These are phyloP conservation scores for Xylaria longipes DNA, from an alignment of 495 filamentous ascomycete species.

Conservation along the genomic window DNA sequence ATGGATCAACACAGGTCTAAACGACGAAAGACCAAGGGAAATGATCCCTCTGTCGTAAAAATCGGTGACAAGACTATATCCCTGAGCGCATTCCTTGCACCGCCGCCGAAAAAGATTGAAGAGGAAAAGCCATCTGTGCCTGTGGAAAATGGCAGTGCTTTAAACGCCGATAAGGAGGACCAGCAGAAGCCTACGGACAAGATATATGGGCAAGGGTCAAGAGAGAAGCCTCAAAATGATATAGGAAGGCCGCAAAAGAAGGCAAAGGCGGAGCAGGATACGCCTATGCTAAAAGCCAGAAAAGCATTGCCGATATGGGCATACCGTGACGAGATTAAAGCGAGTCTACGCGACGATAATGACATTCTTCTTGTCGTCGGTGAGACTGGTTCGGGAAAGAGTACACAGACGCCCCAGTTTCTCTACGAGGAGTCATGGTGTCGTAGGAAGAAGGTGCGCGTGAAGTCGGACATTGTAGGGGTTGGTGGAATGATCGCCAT, in stretches of 20 bases:
- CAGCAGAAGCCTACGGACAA: conserved; percentile 21
- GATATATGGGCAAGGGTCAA: neutral
- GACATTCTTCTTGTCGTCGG: conserved; percentile 87
- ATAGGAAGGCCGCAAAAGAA: neutral
- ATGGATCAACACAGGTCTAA: conserved; percentile 37
- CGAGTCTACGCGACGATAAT: conserved; percentile 62
- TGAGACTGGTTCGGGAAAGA: conserved; percentile 96
- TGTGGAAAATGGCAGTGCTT: neutral
- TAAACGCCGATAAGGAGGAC: conserved; percentile 18
- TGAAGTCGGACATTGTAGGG: conserved; percentile 55
- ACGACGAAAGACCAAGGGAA: conserved; percentile 38
- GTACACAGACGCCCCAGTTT: conserved; percentile 95
- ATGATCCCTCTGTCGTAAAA: conserved; percentile 40
- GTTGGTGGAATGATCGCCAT: conserved; percentile 92
- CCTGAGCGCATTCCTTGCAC: conserved; percentile 47
- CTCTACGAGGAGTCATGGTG: conserved; percentile 83
- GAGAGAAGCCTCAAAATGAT: neutral
- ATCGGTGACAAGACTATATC: conserved; percentile 50
- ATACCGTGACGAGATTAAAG: conserved; percentile 71
- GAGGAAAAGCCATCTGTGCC: conserved; percentile 26
- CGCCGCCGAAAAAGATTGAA: conserved; percentile 38
- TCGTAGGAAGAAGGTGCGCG: conserved; percentile 58
- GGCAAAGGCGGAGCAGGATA: conserved; percentile 34
- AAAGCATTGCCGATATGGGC: conserved; percentile 82
- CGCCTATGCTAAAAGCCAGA: conserved; percentile 45